Conservation (phyloP, 78 protist genomes). For the Tieghemostelium lacteum region DNA sequence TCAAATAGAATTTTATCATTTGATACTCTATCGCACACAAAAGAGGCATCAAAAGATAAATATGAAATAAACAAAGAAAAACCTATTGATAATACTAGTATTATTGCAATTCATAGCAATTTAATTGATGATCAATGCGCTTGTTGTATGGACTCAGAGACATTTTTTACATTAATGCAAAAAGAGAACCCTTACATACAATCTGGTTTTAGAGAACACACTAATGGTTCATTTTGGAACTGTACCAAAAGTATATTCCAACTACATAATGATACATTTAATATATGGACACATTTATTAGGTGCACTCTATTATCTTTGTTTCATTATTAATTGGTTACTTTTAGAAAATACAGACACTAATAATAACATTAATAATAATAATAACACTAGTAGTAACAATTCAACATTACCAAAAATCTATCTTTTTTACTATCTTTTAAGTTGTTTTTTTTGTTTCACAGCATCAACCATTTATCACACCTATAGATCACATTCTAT, state of each 20-base stretch:
- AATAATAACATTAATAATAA: not conserved
- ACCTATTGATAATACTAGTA: not conserved
- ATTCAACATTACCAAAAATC: not conserved
- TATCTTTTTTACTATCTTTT: constrained; percentile 3
- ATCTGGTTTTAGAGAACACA: constrained; percentile 36
- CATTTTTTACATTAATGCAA: constrained; percentile 30
- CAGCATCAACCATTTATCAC: constrained; percentile 10
- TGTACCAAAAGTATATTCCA: constrained; percentile 22
- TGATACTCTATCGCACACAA: too few species aligned
- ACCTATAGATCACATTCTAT: constrained; percentile 41
- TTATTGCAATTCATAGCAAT: not conserved
- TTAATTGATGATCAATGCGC: constrained; percentile 5
- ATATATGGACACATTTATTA: constrained; percentile 65
- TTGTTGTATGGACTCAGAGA: constrained; percentile 14
- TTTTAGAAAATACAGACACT: not conserved
- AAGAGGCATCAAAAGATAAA: too few species aligned
- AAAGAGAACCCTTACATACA: constrained; percentile 39
- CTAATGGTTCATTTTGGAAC: constrained; percentile 26
- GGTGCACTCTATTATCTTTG: constrained; percentile 1
- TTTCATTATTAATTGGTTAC: constrained; percentile 1
- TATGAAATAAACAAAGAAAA: not conserved
- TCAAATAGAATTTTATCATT: too few species aligned
- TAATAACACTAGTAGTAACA: not conserved
- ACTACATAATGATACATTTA: constrained; percentile 57
- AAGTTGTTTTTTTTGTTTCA: constrained; percentile 16